Evolutionary conservation across 23 red algal species (phyloP).

Genomic region (Cyanidioschyzon merolae): DNA sequence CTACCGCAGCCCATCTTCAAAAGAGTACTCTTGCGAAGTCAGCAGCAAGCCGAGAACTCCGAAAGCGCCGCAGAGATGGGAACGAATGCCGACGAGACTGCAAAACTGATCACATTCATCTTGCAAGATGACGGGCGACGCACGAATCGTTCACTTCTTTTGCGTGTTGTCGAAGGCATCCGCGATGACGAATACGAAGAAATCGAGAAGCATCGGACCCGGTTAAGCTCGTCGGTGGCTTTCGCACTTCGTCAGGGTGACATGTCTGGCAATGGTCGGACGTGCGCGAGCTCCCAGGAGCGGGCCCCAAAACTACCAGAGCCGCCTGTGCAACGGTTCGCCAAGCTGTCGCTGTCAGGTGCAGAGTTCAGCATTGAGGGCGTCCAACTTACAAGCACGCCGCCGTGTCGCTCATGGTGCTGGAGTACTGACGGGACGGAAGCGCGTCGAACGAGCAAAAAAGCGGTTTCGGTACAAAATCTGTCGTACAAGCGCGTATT

Average conservation of each 20-base stretch:
- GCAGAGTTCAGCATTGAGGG: neutral
- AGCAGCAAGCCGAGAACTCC: neutral
- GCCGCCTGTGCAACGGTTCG: conserved; percentile 5
- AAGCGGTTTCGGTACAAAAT: no score
- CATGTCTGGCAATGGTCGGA: no score
- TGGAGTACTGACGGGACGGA: neutral
- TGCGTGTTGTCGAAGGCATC: neutral
- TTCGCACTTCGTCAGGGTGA: no score
- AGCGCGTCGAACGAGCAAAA: no score
- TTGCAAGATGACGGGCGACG: neutral
- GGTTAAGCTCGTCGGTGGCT: neutral
- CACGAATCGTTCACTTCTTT: neutral
- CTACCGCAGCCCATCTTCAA: conserved; percentile 34
- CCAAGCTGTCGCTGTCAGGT: neutral
- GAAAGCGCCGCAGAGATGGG: neutral
- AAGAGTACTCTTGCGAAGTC: neutral
- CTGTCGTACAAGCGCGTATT: no score
- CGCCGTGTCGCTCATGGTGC: neutral
- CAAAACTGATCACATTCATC: neutral
- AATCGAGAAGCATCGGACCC: neutral
- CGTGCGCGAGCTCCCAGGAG: neutral
- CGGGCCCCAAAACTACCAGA: neutral
- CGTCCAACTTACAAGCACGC: neutral
- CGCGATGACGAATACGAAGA: neutral
- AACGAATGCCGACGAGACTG: neutral